A percentile compares a stretch with the other conserved stretches of the same genome.
These are phyloP conservation scores for Aristolochia fimbriata DNA, from an alignment of 164 flowering plant species.

Conservation along the genomic window DNA sequence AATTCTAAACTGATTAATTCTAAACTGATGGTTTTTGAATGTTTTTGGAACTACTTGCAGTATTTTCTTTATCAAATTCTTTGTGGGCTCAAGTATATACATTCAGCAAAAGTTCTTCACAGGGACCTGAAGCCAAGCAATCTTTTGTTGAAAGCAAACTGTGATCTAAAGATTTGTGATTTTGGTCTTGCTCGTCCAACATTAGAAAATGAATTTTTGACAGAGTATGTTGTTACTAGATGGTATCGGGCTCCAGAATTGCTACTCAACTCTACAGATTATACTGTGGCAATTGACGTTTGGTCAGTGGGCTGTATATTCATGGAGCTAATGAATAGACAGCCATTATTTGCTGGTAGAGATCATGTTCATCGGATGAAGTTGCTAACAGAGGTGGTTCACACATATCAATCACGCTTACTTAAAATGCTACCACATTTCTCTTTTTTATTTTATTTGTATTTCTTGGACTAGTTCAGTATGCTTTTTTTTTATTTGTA, in stretches of 20 bases:
- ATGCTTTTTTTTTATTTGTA: too few species aligned
- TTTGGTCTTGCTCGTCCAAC: slow-evolving; percentile 91
- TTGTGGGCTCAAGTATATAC: slow-evolving; percentile 86
- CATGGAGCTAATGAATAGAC: slow-evolving; percentile 85
- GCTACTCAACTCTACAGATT: slow-evolving; percentile 73
- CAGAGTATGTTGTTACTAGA: slow-evolving; percentile 94
- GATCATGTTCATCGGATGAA: slow-evolving; percentile 94
- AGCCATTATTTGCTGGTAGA: slow-evolving; percentile 79
- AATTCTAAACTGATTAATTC: too few species aligned
- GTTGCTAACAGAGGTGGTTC: slow-evolving; percentile 65
- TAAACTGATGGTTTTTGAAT: neutral
- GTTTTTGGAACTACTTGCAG: slow-evolving; percentile 33
- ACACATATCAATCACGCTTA: neutral
- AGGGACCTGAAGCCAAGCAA: slow-evolving; percentile 95
- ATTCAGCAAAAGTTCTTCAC: slow-evolving; percentile 88
- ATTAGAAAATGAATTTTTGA: slow-evolving; percentile 75
- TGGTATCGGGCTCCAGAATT: slow-evolving; percentile 98
- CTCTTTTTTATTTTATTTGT: neutral
- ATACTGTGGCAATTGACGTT: slow-evolving; percentile 91
- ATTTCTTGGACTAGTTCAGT: neutral
- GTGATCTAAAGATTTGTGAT: slow-evolving; percentile 85
- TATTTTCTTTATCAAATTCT: slow-evolving; percentile 92
- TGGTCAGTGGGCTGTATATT: slow-evolving; percentile 98
- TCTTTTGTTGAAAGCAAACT: slow-evolving; percentile 76
- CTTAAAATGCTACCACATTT: neutral